phyloP scores from a whole-genome alignment of 83 land plant genomes.

The Picea abies region DNA sequence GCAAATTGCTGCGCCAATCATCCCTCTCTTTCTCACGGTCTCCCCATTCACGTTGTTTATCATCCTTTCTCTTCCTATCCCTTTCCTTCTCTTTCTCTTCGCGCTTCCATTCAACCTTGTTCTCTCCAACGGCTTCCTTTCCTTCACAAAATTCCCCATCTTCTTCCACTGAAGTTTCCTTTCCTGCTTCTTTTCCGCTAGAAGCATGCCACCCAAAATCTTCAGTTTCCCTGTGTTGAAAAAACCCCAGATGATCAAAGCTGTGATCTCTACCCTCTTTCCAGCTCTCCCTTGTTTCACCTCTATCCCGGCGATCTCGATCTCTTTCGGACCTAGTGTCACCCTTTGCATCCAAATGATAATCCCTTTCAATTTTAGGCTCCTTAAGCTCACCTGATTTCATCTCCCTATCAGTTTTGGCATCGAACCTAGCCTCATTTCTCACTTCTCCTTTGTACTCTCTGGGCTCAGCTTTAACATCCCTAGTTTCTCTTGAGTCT shows the following conservation, averaged over 20 bases:
- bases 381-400: slow-evolving; percentile 38
- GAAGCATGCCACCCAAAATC: slow-evolving; percentile 28
- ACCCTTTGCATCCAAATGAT: slow-evolving; percentile 27
- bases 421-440: slow-evolving; percentile 24
- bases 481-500: slow-evolving; percentile 35
- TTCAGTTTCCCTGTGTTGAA: neutral
- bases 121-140: slow-evolving; percentile 56
- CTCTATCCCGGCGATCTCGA: slow-evolving; percentile 15
- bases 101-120: slow-evolving; percentile 44
- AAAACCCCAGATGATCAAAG: slow-evolving; percentile 23
- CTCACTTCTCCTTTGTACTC: slow-evolving; percentile 35
- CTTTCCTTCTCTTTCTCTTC: slow-evolving; percentile 61
- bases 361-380: slow-evolving; percentile 32
- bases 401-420: slow-evolving; percentile 31
- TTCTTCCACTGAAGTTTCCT: slow-evolving; percentile 29
- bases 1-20: slow-evolving; percentile 40
- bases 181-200: slow-evolving; percentile 22
- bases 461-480: slow-evolving; percentile 30
- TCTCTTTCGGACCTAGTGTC: slow-evolving; percentile 42
- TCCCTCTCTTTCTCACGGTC: slow-evolving; percentile 57
- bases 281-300: slow-evolving; percentile 35
- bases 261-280: slow-evolving; percentile 40
- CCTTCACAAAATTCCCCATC: slow-evolving; percentile 39
- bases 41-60: slow-evolving; percentile 49
- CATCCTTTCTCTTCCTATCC: slow-evolving; percentile 68